Base-by-base conservation (phyloP, 257 asterid species). In the Buddleja alternifolia region DNA sequence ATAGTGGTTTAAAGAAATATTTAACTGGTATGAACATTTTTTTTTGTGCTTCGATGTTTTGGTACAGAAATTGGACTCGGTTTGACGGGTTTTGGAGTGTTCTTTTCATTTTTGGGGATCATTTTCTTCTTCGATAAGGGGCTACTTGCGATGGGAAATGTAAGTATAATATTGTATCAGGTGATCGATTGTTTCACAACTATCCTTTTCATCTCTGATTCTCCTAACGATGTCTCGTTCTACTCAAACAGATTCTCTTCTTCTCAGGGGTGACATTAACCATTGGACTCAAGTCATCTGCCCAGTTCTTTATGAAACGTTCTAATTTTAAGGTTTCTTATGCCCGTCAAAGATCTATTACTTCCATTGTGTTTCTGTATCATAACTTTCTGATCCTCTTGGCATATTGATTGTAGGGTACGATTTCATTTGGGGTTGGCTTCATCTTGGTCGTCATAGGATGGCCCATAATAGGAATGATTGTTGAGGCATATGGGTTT, bases 381-480 rank as follows among this genome's bases (percentile, higher is more conserved):
- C 45, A 42, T 37, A 11, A 62, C 6, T 53, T 54, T 21, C 14
- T 74, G 68, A 32, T 40, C 17, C 21, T 69, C 58, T 29, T 58
- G 69, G 15, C 32, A 21, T 78, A 75, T 50, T 76, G 74, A 51
- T 70, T 66, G 58, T 69, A 90, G 96, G 97, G 99, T 36, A 90
- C 97, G 0, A 52, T 84, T 60, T 81, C 97, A 37, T 88, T 88
- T 72, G 95, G 95, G 14, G 39, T 69, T 74, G 97, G 98, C 66
- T 93, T 93, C 83, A 85, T 88, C 74, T 75, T 93, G 66, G 97
- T 93, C 72, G 74, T 93, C 76, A 81, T 90, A 54, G 98, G 97
- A 65, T 93, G 98, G 98, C 96, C 98, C 24, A 83, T 90, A 69
- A 25, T 91, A 3, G 99, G 99, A 59, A 93, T 93, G 97, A 93